Conservation (phyloP, 306 rosid species). For the Albizia julibrissin region DNA sequence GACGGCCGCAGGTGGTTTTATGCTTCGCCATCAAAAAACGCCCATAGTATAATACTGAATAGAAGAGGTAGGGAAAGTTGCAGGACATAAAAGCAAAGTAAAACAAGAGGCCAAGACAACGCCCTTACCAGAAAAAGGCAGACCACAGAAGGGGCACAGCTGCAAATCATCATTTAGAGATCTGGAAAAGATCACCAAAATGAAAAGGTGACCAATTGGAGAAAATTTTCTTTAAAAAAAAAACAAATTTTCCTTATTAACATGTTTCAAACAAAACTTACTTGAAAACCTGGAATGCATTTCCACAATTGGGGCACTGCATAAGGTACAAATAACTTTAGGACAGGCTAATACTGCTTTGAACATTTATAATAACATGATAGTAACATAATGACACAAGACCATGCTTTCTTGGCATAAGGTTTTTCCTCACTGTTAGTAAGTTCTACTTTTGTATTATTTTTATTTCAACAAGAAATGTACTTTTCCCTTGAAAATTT, state of each 20-base stretch:
- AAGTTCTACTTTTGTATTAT: background rate
- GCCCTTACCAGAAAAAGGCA: constrained; percentile 63
- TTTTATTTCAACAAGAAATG: background rate
- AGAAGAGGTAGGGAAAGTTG: background rate
- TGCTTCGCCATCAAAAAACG: background rate
- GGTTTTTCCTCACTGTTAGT: background rate
- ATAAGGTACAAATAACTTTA: constrained; percentile 1
- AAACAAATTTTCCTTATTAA: background rate
- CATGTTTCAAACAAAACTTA: constrained; percentile 31
- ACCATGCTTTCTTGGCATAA: background rate
- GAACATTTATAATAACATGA: background rate
- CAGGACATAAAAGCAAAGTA: background rate
- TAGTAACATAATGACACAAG: background rate
- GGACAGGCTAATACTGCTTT: background rate
- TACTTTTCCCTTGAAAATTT: background rate
- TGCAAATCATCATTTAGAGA: constrained; percentile 61
- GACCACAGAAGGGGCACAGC: constrained; percentile 65
- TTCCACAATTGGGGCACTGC: constrained; percentile 79
- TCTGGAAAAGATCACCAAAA: constrained; percentile 39
- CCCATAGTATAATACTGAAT: background rate
- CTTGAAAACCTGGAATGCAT: constrained; percentile 65
- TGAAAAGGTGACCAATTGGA: background rate
- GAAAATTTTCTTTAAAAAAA: background rate
- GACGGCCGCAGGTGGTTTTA: background rate
- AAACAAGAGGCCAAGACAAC: background rate